phyloP scores from a whole-genome alignment of 1,284 basidiomycete species.

The Agaricales sp. region DNA sequence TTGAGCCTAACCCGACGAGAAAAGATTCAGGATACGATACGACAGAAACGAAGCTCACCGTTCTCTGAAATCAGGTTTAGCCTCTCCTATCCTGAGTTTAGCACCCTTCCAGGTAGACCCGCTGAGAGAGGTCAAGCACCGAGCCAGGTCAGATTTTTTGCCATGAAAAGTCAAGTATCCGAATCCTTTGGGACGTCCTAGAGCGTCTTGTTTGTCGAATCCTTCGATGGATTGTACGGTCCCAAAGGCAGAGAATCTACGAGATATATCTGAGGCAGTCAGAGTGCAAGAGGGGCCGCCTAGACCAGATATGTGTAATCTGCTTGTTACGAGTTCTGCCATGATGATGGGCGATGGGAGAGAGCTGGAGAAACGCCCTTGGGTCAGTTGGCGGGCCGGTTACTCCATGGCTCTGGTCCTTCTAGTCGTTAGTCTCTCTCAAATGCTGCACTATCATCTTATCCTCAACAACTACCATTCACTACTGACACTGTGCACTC shows the following conservation, averaged over 20 bases:
- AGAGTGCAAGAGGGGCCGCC: conserved; percentile 44
- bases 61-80: conserved; percentile 58
- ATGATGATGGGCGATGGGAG: neutral
- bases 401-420: too few species aligned
- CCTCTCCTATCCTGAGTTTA: conserved; percentile 73
- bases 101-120: conserved; percentile 77
- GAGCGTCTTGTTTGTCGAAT: conserved; percentile 48
- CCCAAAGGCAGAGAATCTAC: conserved; percentile 56
- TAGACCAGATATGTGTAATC: conserved; percentile 66
- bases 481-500: too few species aligned
- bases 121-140: conserved; percentile 68
- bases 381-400: too few species aligned
- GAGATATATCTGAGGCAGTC: conserved; percentile 42
- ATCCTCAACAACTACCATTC: too few species aligned
- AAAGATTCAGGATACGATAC: neutral
- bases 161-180: conserved; percentile 67
- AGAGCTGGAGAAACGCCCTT: too few species aligned
- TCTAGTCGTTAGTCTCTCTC: too few species aligned
- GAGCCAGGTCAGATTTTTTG: conserved; percentile 43
- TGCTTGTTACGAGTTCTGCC: conserved; percentile 32
- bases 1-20: neutral
- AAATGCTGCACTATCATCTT: too few species aligned
- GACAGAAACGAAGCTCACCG: conserved; percentile 28
- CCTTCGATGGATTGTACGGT: conserved; percentile 59
- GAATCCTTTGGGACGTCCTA: conserved; percentile 59